Evolutionary conservation across 2,329 filamentous ascomycete species (phyloP).

Genomic region (Fusarium tuaranense): DNA sequence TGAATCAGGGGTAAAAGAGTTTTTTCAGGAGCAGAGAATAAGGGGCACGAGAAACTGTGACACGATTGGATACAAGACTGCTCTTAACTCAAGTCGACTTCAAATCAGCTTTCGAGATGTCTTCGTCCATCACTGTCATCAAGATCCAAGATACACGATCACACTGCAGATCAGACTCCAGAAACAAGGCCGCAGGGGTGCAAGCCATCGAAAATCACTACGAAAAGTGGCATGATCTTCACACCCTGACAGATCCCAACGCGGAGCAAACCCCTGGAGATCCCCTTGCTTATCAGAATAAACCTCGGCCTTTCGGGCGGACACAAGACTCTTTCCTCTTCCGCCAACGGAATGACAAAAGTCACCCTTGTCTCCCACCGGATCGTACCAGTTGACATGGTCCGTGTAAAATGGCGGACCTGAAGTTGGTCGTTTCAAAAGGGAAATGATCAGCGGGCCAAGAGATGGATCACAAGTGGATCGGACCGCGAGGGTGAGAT

Average conservation of each 20-base stretch:
- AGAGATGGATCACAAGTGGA: not conserved
- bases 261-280: not conserved
- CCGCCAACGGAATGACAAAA: not conserved
- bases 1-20: not conserved
- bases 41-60: not conserved
- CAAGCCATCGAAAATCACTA: slow-evolving; percentile 2
- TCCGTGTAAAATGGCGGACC: not conserved
- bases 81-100: not conserved
- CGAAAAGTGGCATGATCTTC: slow-evolving; percentile 7
- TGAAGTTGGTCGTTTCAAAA: not conserved
- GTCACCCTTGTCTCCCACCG: not conserved
- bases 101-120: not conserved
- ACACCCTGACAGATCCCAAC: not conserved
- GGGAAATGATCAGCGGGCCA: slow-evolving; percentile 5
- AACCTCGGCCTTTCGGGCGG: not conserved
- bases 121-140: not conserved
- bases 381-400: not conserved
- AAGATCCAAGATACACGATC: not conserved
- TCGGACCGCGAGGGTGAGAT: not conserved
- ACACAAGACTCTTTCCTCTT: not conserved
- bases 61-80: not conserved
- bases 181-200: not conserved
- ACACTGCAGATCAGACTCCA: not conserved
- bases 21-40: not conserved
- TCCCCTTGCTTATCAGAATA: not conserved